Conservation (phyloP, 108 stramenopile species). For the Pseudonitzschia multiseries region DNA sequence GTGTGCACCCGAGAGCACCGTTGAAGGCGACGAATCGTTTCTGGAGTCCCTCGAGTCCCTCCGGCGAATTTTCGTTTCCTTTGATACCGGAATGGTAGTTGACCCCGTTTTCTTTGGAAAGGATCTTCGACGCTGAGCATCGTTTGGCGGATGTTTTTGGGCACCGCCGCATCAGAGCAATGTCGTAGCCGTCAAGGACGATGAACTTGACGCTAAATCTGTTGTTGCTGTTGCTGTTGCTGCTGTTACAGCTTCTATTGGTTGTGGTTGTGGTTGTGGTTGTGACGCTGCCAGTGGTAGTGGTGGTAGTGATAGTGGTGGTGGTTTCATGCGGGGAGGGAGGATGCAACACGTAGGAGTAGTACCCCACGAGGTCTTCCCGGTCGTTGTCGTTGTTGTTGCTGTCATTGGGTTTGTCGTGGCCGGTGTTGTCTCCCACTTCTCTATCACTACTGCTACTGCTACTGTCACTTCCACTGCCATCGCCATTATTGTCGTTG, state of each 20-base stretch:
- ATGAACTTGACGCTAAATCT: slow-evolving; percentile 66
- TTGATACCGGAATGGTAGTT: slow-evolving; percentile 56
- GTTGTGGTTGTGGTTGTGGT: slow-evolving; percentile 2
- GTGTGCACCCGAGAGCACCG: slow-evolving; percentile 65
- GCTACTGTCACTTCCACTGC: background rate
- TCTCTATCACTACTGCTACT: background rate
- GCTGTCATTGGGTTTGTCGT: background rate
- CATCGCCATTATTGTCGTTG: too few species aligned
- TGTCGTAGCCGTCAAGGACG: slow-evolving; percentile 75
- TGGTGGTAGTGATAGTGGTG: background rate
- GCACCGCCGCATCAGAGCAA: slow-evolving; percentile 63
- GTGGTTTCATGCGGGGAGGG: background rate
- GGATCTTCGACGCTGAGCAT: slow-evolving; percentile 52
- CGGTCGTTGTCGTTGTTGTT: background rate
- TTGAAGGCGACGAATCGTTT: slow-evolving; percentile 85
- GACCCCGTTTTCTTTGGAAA: slow-evolving; percentile 53
- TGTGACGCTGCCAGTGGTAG: background rate
- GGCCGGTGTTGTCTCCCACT: too few species aligned
- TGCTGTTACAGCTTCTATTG: too few species aligned
- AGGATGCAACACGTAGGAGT: slow-evolving; percentile 11
- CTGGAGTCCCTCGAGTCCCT: slow-evolving; percentile 55
- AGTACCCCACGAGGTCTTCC: slow-evolving; percentile 9
- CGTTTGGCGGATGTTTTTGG: slow-evolving; percentile 44
- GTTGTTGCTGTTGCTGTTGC: slow-evolving; percentile 12
- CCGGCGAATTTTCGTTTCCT: slow-evolving; percentile 76